Base-by-base conservation (phyloP, 352 stramenopile genomes). In the Thalassiosira ordinaria region DNA sequence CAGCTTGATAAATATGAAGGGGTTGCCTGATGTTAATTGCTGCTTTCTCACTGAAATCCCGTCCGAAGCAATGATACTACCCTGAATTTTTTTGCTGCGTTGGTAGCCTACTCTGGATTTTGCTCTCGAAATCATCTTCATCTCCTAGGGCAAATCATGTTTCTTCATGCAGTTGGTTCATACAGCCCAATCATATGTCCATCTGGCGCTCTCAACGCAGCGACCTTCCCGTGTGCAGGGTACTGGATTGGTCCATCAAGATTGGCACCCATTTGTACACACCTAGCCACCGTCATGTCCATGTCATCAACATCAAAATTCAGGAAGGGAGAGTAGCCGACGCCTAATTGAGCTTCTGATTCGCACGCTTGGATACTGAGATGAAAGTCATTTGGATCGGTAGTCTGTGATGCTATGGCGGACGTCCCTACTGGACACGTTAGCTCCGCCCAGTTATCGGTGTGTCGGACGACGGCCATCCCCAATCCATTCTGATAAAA, bases 101-200 rank as follows among this genome's bases (percentile, higher is more conserved):
- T n/a, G n/a, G n/a, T n/a, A n/a, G n/a, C n/a, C n/a, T n/a, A n/a
- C n/a, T n/a, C n/a, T n/a, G n/a, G n/a, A n/a, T n/a, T n/a, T n/a
- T n/a, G n/a, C n/a, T n/a, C n/a, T n/a, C n/a, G n/a, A n/a, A n/a
- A 60, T 59, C 26, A 51, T 65, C 20, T 61, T 18, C 26, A 60
- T 1, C 51, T 44, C 24, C 52, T 61, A 26, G 37, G 9, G 37
- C 37, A 41, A 27, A 57, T 55, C 1, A 52, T 41, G 67, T 29
- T 14, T 18, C 31, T 20, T 22, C 53, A 82, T 64, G 67, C 66
- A 69, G 61, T 67, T 26, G 85, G 86, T 70, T 94, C 86, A 61
- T 93, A 93, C 11, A 94, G 67, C 24, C 89, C 89, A 84, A 94
- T 91, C 85, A 94, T 92, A 51, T 93, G 84, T 18, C 87, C 87